Conservation (phyloP, 148 eudicot genomes). For the Rhododendron simsii region DNA sequence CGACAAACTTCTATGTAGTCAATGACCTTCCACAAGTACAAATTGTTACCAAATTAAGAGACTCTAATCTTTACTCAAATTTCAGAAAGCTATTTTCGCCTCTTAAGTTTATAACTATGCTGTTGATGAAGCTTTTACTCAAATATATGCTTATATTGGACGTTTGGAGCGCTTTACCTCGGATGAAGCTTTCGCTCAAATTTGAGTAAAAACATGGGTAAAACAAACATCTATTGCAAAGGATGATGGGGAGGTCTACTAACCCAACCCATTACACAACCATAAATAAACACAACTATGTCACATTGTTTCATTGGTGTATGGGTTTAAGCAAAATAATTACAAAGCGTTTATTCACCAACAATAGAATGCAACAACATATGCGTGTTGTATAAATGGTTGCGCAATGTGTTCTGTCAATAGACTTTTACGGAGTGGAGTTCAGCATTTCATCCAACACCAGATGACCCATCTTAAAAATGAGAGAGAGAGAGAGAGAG, state of each 20-base stretch:
- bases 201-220: background rate
- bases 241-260: background rate
- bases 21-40: background rate
- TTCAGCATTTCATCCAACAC: conserved; percentile 19
- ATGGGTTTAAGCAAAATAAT: background rate
- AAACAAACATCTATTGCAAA: background rate
- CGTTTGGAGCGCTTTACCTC: background rate
- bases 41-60: background rate
- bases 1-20: background rate
- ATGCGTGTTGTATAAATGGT: background rate
- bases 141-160: background rate
- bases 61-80: background rate
- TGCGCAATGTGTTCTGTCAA: no score
- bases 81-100: background rate
- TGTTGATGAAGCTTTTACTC: background rate
- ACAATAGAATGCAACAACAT: background rate
- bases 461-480: background rate
- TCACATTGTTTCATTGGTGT: background rate
- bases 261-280: background rate
- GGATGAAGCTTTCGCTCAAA: background rate
- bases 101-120: background rate
- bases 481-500: conserved; percentile 16
- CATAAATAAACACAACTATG: background rate
- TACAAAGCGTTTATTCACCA: background rate
- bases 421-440: background rate